Percentiles rank a stretch among this genome's conserved stretches.
These are phyloP conservation scores for Jacaranda mimosifolia DNA, from an alignment of 257 asterid species.

Conservation along the genomic window DNA sequence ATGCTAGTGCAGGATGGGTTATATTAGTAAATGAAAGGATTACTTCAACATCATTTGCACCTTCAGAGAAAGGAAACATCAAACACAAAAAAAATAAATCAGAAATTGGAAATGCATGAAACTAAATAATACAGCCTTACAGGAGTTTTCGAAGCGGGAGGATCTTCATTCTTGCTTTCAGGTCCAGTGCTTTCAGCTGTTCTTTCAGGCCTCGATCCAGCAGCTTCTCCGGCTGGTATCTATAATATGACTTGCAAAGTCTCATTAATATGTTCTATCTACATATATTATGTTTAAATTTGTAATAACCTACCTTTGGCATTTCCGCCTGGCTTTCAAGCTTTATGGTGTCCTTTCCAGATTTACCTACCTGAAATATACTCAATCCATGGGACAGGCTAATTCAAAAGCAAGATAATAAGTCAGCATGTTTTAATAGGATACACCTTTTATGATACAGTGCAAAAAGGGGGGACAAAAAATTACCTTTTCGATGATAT, in stretches of 20 bases:
- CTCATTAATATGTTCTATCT: constrained; percentile 11
- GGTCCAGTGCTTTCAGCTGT: constrained; percentile 47
- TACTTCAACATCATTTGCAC: constrained; percentile 6
- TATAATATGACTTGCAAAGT: constrained; percentile 23
- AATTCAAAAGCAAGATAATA: constrained; percentile 31
- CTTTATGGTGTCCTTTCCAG: constrained; percentile 57
- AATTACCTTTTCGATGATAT: constrained; percentile 77
- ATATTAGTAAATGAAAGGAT: background rate
- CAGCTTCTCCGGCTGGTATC: constrained; percentile 52
- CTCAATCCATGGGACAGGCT: constrained; percentile 81
- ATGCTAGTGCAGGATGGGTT: background rate
- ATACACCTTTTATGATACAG: background rate
- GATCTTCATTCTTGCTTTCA: constrained; percentile 59
- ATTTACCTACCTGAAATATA: constrained; percentile 74
- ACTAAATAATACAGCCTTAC: constrained; percentile 49
- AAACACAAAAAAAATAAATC: background rate
- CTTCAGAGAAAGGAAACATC: background rate
- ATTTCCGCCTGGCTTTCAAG: constrained; percentile 61
- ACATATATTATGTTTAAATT: background rate
- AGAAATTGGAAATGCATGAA: constrained; percentile 12
- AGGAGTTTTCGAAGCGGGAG: constrained; percentile 53
- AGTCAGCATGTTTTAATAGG: constrained; percentile 40
- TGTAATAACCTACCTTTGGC: constrained; percentile 55
- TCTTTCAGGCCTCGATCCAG: constrained; percentile 45
- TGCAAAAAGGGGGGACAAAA: background rate